Evolutionary conservation across 345 rosid species (phyloP), one percentile per base, ranked within the genome.

Genomic region (Lepidium africanum): DNA sequence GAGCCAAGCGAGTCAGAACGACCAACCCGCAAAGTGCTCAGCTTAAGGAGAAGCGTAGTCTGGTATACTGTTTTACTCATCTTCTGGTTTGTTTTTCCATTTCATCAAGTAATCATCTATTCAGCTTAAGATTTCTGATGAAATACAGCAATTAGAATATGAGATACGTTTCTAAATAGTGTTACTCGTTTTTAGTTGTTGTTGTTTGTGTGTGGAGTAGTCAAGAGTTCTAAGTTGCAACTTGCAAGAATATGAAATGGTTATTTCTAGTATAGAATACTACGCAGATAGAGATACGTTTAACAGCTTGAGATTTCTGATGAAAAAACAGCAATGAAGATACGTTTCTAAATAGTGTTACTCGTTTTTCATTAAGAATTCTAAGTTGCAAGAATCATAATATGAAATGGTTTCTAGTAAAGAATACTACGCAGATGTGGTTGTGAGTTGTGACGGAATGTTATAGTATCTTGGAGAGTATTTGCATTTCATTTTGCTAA

Each of bases 31-130:
- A 80, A 5, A 41, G 77, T n/a, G 84, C 27, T 7, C 48, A 86
- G 53, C 85, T 87, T 65, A 84, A 86, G 65, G 97, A 87, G 10
- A 67, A 85, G 78, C 92, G 97, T 5, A 87, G 81, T 81, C 60
- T 93, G 92, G 98, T 92, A 81, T 14, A 21, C 5, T 2, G 27
- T 33, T 27, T 60, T 36, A 2, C 27, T 13, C 10, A 15, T 10
- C 11, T 23, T 51, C 40, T 14, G 9, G 36, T 12, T 48, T 48
- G 3, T 13, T 14, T 46, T 19, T 59, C 6, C 13, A 15, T 21
- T 19, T 39, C 10, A 10, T 49, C 30, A 37, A 7, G 23, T 42
- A 48, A 15, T 2, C 16, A 13, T 2, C 27, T n/a, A 30, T 38
- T 14, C 12, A 11, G 49, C 14, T 52, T 63, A 10, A 42, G 27